phyloP scores from a whole-genome alignment of 495 filamentous ascomycete species.

The Apiosordaria backusii region DNA sequence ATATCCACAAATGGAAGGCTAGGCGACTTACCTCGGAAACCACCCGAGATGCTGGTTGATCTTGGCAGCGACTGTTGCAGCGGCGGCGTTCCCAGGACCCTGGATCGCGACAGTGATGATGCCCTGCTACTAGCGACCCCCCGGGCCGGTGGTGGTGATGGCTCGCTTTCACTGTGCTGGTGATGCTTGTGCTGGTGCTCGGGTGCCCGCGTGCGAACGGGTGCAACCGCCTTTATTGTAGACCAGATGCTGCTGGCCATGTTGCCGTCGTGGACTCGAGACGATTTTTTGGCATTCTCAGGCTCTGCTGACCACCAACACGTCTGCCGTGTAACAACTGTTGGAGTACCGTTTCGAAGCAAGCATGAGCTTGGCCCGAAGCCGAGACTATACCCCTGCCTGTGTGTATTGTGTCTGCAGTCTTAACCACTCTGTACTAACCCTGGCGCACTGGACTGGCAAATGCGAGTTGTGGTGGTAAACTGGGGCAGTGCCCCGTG shows the following conservation, averaged over 20 bases:
- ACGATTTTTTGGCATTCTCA: neutral
- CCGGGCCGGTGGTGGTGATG: neutral
- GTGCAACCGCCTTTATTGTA: slow-evolving; percentile 22
- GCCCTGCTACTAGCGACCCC: slow-evolving; percentile 6
- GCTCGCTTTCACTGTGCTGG: neutral
- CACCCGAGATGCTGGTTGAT: slow-evolving; percentile 17
- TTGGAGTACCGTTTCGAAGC: neutral
- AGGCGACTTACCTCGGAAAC: slow-evolving; percentile 21
- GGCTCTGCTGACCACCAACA: slow-evolving; percentile 2
- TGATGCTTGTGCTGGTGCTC: neutral
- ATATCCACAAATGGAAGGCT: slow-evolving; percentile 8
- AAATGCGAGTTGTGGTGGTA: too few species aligned
- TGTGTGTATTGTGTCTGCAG: neutral
- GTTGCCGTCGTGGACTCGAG: neutral
- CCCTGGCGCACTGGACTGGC: neutral
- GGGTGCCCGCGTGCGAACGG: neutral
- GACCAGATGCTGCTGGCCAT: slow-evolving; percentile 23
- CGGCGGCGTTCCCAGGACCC: slow-evolving; percentile 3
- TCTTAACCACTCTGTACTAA: neutral
- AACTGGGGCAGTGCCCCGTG: neutral
- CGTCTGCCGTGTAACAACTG: neutral
- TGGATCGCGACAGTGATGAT: slow-evolving; percentile 4
- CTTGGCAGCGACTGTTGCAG: slow-evolving; percentile 16
- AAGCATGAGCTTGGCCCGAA: neutral
- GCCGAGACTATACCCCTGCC: neutral